Base-by-base conservation (phyloP, 2,329 filamentous ascomycete genomes). In the Niveomyces coronatus region DNA sequence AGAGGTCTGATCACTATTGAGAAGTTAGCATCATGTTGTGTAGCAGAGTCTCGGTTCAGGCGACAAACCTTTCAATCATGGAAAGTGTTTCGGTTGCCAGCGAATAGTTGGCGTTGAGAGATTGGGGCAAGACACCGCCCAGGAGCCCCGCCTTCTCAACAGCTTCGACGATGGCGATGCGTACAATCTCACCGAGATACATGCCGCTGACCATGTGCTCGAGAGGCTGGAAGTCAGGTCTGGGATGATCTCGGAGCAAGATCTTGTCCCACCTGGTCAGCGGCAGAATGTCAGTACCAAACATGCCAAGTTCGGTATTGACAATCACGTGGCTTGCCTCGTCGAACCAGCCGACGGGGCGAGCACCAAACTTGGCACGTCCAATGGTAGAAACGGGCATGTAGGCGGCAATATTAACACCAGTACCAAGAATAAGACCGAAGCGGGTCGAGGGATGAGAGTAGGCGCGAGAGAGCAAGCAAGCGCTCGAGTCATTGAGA, bases 281-380 rank as follows among this genome's bases (percentile, higher is more conserved):
- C 6, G 76, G 75, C 18, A 81, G 56, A 34, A 78, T 65, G 40
- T 61, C 68, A 35, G 65, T 60, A 11, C 77, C 77, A 50, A 79
- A 80, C 76, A 82, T 81, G 47, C 76, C 71, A 23, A 81, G 55
- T 53, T 82, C 77, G 1, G 76, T 80, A 53, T 82, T 82, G 47
- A 82, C 68, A 43, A 82, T 72, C 40, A 81, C 74, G 47, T 80
- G 72, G 40, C 65, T 71, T 4, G 74, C 76, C 15, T 62, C 61
- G 16, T 70, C 62, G 48, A 74, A 73, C 76, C 76, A 80, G 22
- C 55, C 56, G 5, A 58, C 52, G 1, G 75, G 71, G 8, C 75
- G 67, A 18, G 56, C 50, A 29, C 74, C 75, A 42, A 76, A 79
- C 51, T 80, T 81, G 32, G 57, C 42, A 30, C 59, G 62, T 19